Evolutionary conservation across 306 rosid genomes (phyloP), one percentile per base, ranked within the genome.

Genomic region (Quercus robur): DNA sequence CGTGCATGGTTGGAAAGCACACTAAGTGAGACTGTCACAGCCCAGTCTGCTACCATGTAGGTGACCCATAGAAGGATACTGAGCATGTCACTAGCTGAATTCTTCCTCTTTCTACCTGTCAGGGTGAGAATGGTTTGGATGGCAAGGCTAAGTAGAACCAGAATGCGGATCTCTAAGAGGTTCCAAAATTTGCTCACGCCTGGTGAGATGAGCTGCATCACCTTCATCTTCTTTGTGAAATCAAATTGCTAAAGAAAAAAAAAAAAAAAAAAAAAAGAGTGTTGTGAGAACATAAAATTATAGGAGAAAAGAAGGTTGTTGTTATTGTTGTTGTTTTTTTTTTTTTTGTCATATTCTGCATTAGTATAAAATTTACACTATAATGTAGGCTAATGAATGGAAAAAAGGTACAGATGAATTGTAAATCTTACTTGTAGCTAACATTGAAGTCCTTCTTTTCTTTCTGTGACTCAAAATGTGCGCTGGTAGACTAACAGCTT

Each of bases 31-130:
- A 77, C 11, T 2, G 77, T 46, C 20, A 73, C 77, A 6, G 69
- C 26, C 64, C 72, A 69, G 11, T 81, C 84, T 30, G 80, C 80
- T 1, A 76, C n/a, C 71, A 81, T 57, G 71, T 81, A 81, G 25
- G 80, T 20, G 1, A 28, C 12, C 84, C 80, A 81, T 17, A 56
- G 15, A 18, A 21, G 4, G 14, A 63, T 4, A 3, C 58, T 63
- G 75, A 73, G 9, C 51, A 8, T 8, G 68, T 4, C 51, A 6
- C 20, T 8, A 6, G 44, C 11, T 0, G 19, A 49, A 6, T 14
- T 5, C 52, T 80, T 74, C 2, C 79, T 55, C 41, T 56, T 18
- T 6, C 12, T 62, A 10, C 75, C 83, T 9, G 38, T 23, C 44
- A 59, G 4, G 35, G 64, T 80, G 10, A 74, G 70, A 31, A 80